Conservation (phyloP, 257 asterid species). For the Solanum acaule region DNA sequence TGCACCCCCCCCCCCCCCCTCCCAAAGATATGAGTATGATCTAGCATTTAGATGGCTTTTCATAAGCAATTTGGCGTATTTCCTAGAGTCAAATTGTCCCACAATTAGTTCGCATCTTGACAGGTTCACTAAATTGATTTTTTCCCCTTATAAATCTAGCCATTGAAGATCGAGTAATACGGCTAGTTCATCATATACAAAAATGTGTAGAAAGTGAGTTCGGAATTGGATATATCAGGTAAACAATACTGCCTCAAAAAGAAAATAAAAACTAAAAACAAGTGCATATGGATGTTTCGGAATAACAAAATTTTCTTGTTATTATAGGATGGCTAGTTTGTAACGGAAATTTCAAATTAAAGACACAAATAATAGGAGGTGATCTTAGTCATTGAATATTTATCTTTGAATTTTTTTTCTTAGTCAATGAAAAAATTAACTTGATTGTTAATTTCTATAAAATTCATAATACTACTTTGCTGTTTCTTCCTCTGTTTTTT, state of each 20-base stretch:
- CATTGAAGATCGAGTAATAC: not conserved
- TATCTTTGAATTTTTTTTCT: not conserved
- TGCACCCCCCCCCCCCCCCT: not conserved
- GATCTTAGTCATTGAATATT: not conserved
- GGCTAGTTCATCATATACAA: not conserved
- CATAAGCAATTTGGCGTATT: not conserved
- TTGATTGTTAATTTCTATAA: not conserved
- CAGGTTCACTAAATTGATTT: not conserved
- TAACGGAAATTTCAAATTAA: not conserved
- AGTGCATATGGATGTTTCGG: not conserved
- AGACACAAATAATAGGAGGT: not conserved
- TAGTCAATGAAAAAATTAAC: not conserved
- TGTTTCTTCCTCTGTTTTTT: not conserved
- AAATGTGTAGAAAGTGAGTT: not conserved
- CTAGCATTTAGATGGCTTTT: not conserved
- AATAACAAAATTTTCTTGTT: not conserved
- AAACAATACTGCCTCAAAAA: not conserved
- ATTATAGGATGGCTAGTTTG: not conserved
- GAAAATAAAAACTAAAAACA: not conserved
- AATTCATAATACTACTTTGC: not conserved
- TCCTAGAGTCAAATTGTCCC: not conserved
- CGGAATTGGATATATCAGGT: not conserved
- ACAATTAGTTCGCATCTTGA: not conserved
- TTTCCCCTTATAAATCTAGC: not conserved
- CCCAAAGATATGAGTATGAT: not conserved